Conservation (phyloP, 805 yeast species). For the Wickerhamomyces rabaulensis region DNA sequence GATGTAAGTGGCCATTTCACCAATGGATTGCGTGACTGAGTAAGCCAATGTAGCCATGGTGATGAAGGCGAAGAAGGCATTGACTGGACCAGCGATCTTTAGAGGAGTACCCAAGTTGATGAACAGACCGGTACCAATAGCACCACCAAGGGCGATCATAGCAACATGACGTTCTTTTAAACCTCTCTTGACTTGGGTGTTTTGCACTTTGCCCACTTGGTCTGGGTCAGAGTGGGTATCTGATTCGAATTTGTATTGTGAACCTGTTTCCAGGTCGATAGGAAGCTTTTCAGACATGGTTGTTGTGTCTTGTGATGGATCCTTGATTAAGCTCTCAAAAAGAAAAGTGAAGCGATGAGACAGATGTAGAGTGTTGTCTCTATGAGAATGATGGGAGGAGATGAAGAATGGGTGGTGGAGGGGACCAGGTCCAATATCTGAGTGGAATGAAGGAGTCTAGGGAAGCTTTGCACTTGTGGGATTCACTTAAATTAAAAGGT, state of each 20-base stretch:
- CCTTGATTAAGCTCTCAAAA: background rate
- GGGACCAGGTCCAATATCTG: too few relatives aligned
- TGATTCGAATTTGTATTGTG: slow-evolving; percentile 12
- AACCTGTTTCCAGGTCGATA: background rate
- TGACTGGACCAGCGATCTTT: slow-evolving; percentile 61
- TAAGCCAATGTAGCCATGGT: slow-evolving; percentile 64
- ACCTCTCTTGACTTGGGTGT: slow-evolving; percentile 48
- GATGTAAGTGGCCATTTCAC: slow-evolving; percentile 77
- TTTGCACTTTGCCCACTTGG: slow-evolving; percentile 22
- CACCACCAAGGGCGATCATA: slow-evolving; percentile 77
- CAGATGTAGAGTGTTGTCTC: background rate
- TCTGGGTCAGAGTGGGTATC: slow-evolving; percentile 6
- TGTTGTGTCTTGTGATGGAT: background rate
- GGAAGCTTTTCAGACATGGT: background rate
- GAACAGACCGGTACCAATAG: slow-evolving; percentile 76
- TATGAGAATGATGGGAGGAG: too few relatives aligned
- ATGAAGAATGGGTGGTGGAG: too few relatives aligned
- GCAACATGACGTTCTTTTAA: slow-evolving; percentile 64
- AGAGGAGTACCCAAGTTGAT: slow-evolving; percentile 58
- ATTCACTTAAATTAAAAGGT: background rate
- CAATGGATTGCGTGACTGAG: slow-evolving; percentile 64
- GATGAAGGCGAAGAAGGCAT: slow-evolving; percentile 55
- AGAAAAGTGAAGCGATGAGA: background rate
- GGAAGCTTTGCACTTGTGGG: too few relatives aligned
- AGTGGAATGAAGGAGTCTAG: too few relatives aligned